phyloP scores from a whole-genome alignment of 345 rosid species.

The Lepidium aucheri region DNA sequence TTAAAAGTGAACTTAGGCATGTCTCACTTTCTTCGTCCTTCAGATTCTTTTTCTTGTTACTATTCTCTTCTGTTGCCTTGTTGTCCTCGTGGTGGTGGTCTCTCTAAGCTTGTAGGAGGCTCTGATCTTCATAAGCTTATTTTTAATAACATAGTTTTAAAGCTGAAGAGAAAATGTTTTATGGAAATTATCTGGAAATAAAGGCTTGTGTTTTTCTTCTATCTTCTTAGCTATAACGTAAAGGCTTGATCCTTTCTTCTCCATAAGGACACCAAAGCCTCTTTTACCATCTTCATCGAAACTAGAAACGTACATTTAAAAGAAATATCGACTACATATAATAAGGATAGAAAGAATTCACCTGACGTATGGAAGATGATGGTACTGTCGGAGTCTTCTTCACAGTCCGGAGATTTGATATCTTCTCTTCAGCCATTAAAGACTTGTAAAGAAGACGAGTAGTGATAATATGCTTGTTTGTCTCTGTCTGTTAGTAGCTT shows the following conservation, averaged over 20 bases:
- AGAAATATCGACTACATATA: neutral
- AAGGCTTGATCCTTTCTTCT: constrained; percentile 77
- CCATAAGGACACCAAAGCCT: constrained; percentile 55
- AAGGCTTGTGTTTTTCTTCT: constrained; percentile 67
- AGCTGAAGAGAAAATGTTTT: constrained; percentile 57
- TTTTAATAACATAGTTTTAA: constrained; percentile 56
- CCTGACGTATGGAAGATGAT: constrained; percentile 90
- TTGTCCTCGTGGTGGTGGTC: too few species aligned
- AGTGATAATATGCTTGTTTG: neutral
- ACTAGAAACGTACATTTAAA: neutral
- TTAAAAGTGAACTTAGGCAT: too few species aligned
- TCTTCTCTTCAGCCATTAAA: constrained; percentile 30
- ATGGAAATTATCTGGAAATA: constrained; percentile 57
- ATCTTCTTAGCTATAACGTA: constrained; percentile 74
- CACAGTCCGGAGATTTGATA: constrained; percentile 15
- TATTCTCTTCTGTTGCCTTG: too few species aligned
- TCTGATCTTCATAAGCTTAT: constrained; percentile 68
- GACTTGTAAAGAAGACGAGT: too few species aligned
- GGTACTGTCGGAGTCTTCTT: constrained; percentile 30
- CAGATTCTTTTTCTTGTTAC: neutral
- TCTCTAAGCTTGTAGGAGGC: constrained; percentile 74
- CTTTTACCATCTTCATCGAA: constrained; percentile 63
- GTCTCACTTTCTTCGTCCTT: too few species aligned
- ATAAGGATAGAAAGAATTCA: neutral
- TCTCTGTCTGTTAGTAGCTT: neutral